Evolutionary conservation across 805 yeast species (phyloP), one percentile per base, ranked within the genome.

Genomic region (Lipomyces spencermartinsiae): DNA sequence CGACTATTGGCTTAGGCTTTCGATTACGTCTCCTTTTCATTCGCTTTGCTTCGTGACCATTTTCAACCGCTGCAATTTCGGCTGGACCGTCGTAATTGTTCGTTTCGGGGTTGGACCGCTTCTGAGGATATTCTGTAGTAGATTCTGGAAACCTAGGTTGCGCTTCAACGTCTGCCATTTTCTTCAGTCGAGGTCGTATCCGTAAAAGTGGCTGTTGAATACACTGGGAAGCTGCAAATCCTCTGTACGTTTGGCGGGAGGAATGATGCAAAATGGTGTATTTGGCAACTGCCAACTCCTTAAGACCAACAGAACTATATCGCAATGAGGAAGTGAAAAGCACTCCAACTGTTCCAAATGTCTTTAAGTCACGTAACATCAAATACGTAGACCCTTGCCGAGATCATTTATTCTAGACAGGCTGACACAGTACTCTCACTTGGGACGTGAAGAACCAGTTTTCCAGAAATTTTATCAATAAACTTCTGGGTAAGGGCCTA

Each of bases 1-100:
- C 51, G 19, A 31, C 22, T 29, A 61, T 83, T 8, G 83, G 85
- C 73, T 89, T 89, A 39, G 84, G 80, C 76, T 85, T 87, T 74
- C 88, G 89, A 74, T 86, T 86, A 75, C 56, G 64, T 34, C 68
- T 60, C 55, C 49, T 66, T 53, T 63, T 66, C 49, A 31, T 39
- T 51, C 66, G 34, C 49, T 59, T 65, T 14, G 43, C 16, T 43
- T 51, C 51, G 37, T 56, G 57, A 2, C 16, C 49, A 35, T 55
- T 25, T 9, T 39, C 33, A 10, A 9, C 33, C 25, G 43, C 37
- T 9, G 37, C 9, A 10, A 10, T 31, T 43, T 33, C 33, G 35
- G 46, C 46, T n/a, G 31, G 49, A 31, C 25, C 10, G 33, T n/a
- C 49, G 46, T 16, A 16, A 59, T 49, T 31, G 49, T 22, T 46